These are phyloP conservation scores for Suillus sp. DNA, from an alignment of 768 basidiomycete species.

Conservation along the genomic window DNA sequence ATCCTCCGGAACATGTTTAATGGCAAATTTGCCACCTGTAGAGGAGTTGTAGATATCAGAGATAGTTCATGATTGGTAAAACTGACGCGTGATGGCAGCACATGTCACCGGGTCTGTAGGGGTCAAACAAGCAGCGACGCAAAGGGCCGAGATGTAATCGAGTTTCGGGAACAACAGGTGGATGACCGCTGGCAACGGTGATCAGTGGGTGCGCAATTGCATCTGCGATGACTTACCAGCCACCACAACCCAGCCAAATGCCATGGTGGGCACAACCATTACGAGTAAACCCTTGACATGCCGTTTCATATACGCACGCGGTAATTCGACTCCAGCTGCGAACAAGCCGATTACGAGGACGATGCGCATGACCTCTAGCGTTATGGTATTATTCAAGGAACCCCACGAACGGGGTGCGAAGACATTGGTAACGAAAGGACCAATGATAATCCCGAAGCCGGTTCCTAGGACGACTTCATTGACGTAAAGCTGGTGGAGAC, in stretches of 20 bases:
- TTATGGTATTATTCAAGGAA: conserved; percentile 54
- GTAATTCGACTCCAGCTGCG: conserved; percentile 93
- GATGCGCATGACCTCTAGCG: conserved; percentile 83
- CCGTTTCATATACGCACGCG: conserved; percentile 76
- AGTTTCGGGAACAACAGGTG: conserved; percentile 72
- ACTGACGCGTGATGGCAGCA: conserved; percentile 72
- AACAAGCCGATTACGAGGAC: conserved; percentile 93
- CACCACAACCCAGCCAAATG: conserved; percentile 79
- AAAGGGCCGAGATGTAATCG: conserved; percentile 73
- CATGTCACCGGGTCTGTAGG: conserved; percentile 96
- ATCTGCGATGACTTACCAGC: conserved; percentile 46
- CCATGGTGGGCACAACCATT: conserved; percentile 84
- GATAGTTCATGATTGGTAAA: background rate
- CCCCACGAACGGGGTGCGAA: conserved; percentile 84
- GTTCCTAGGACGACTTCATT: conserved; percentile 96
- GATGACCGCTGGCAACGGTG: conserved; percentile 53
- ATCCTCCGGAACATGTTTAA: conserved; percentile 68
- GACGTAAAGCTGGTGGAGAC: conserved; percentile 66
- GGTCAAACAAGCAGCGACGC: conserved; percentile 86
- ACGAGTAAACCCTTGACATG: conserved; percentile 71
- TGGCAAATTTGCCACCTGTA: conserved; percentile 69
- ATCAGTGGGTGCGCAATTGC: background rate
- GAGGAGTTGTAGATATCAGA: background rate
- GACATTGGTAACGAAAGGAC: conserved; percentile 68
- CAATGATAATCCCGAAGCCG: conserved; percentile 57